Conservation (phyloP, 148 eudicot species). For the Silene conica region DNA sequence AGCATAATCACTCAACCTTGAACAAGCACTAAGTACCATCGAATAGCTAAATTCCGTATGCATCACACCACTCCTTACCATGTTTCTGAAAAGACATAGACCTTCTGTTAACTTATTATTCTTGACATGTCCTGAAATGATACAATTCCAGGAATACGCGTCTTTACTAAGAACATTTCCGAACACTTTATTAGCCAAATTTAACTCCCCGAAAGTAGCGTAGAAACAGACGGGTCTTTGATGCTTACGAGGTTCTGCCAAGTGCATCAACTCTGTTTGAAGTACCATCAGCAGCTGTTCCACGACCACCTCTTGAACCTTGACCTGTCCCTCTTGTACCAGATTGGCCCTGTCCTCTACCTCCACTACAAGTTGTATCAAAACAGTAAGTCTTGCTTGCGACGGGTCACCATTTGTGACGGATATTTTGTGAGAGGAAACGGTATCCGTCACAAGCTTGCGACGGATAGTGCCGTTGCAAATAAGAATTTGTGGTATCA, state of each 20-base stretch:
- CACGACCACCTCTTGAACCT: conserved; percentile 47
- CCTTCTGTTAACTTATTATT: too few species aligned
- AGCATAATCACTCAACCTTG: conserved; percentile 37
- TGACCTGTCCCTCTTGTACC: conserved; percentile 32
- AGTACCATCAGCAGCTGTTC: conserved; percentile 29
- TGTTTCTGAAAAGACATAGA: conserved; percentile 39
- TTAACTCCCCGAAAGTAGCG: conserved; percentile 53
- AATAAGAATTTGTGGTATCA: too few species aligned
- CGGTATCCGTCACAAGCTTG: too few species aligned
- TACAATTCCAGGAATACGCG: conserved; percentile 62
- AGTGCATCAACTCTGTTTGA: conserved; percentile 74
- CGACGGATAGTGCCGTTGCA: too few species aligned
- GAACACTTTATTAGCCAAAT: conserved; percentile 45
- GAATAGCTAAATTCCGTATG: conserved; percentile 74
- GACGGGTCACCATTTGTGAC: too few species aligned
- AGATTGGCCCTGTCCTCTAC: conserved; percentile 14
- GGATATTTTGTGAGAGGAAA: too few species aligned
- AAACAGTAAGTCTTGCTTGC: too few species aligned
- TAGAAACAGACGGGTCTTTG: conserved; percentile 42
- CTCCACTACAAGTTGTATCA: conserved; percentile 26
- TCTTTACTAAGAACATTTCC: conserved; percentile 37
- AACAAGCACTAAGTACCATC: conserved; percentile 65
- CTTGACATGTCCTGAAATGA: conserved; percentile 57
- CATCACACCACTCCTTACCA: conserved; percentile 38
- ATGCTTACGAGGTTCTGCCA: conserved; percentile 73